A percentile compares a stretch with the other conserved stretches of the same genome.
These are phyloP conservation scores for Trichoderma koningii DNA, from an alignment of 2,329 filamentous ascomycete species.

Conservation along the genomic window DNA sequence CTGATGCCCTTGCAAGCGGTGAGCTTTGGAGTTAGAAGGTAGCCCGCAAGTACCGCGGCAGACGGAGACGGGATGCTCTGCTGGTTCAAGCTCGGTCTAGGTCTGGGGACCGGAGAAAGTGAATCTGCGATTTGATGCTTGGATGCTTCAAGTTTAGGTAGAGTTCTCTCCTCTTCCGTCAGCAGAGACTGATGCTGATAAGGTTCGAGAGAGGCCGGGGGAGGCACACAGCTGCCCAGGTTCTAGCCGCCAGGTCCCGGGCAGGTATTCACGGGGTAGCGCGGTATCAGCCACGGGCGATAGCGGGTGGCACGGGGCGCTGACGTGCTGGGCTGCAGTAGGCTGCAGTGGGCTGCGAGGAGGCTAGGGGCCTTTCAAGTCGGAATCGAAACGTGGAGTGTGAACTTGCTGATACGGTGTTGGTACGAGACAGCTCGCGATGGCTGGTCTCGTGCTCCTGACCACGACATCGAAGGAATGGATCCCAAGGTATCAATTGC, in stretches of 20 bases:
- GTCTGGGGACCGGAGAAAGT: neutral
- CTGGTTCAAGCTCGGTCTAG: neutral
- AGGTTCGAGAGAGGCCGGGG: slow-evolving; percentile 18
- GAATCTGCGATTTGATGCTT: neutral
- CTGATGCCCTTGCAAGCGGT: slow-evolving; percentile 17
- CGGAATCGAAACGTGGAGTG: neutral
- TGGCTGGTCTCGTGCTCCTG: no score
- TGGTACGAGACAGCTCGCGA: no score
- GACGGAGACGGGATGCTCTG: no score
- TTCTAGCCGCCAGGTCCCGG: neutral
- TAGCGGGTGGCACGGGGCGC: neutral
- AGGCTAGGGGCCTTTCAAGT: no score
- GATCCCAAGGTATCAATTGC: no score
- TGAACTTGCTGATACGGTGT: no score
- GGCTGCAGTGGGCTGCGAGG: neutral
- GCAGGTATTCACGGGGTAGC: slow-evolving; percentile 1
- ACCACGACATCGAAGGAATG: no score
- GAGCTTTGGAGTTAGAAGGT: slow-evolving; percentile 1
- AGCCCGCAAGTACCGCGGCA: neutral
- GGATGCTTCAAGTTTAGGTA: no score
- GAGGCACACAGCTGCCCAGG: slow-evolving; percentile 7
- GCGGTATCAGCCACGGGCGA: neutral
- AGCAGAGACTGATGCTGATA: slow-evolving; percentile 10
- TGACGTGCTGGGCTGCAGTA: neutral
- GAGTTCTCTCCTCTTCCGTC: neutral